Conservation (phyloP, 768 basidiomycete species). For the Dentipellis sp. region DNA sequence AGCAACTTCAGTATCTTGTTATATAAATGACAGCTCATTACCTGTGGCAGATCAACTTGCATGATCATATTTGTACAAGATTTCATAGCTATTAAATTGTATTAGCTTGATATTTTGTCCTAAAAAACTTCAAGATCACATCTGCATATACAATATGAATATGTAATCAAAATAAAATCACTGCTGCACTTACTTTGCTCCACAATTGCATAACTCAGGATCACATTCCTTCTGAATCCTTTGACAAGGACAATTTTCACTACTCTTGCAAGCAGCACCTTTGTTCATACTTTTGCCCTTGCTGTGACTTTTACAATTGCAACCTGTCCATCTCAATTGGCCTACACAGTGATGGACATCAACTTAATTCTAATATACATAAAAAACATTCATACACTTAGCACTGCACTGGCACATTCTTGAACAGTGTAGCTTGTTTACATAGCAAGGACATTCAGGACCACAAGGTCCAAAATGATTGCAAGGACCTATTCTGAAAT, state of each 20-base stretch:
- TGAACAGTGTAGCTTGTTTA: conserved; percentile 37
- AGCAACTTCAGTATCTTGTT: neutral
- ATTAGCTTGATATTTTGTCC: neutral
- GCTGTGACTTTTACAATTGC: conserved; percentile 24
- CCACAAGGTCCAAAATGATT: neutral
- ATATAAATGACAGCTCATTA: neutral
- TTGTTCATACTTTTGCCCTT: conserved; percentile 2
- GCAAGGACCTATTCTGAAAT: conserved; percentile 25
- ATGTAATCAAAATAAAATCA: neutral
- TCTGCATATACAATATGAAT: neutral
- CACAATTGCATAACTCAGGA: neutral
- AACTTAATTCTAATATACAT: neutral
- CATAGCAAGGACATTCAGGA: conserved; percentile 31
- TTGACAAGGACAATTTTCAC: conserved; percentile 42
- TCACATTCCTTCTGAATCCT: conserved; percentile 43
- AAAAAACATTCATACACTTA: conserved; percentile 31
- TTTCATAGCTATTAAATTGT: neutral
- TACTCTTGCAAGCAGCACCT: conserved; percentile 22
- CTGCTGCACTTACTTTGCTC: neutral
- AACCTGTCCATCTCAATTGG: conserved; percentile 45
- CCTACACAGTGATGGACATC: conserved; percentile 27
- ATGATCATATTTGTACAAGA: neutral
- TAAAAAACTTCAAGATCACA: neutral
- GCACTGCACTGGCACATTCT: conserved; percentile 42
- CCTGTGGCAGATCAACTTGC: neutral